Conservation (phyloP, 2,329 filamentous ascomycete species). For the Fusarium musae region DNA sequence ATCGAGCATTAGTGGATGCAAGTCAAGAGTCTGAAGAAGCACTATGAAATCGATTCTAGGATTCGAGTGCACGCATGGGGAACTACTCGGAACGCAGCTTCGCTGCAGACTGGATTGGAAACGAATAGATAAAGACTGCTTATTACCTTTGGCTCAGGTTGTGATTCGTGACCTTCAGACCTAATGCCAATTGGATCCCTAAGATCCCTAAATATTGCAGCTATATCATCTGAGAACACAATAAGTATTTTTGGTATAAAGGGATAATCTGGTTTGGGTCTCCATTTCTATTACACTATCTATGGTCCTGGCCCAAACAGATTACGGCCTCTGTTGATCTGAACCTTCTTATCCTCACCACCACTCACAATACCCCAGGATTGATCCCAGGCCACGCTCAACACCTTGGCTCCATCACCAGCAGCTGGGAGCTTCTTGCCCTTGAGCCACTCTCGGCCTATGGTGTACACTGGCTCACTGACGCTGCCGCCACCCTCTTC, state of each 20-base stretch:
- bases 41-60: not conserved
- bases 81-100: not conserved
- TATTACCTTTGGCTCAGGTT: not conserved
- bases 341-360: conserved; percentile 93
- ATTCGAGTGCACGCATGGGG: not conserved
- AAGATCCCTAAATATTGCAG: not conserved
- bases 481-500: conserved; percentile 72
- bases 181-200: not conserved
- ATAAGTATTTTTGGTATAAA: conserved; percentile 24
- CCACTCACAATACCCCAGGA: conserved; percentile 89
- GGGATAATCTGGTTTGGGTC: conserved; percentile 25
- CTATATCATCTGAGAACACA: not conserved
- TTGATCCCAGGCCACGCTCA: conserved; percentile 86
- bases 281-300: conserved; percentile 42
- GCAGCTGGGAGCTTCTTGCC: conserved; percentile 72
- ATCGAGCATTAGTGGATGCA: conserved; percentile 42
- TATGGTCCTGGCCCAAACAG: conserved; percentile 55
- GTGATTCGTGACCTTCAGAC: not conserved
- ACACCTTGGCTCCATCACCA: conserved; percentile 90
- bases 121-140: conserved; percentile 6
- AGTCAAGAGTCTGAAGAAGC: conserved; percentile 5
- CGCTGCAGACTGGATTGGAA: not conserved
- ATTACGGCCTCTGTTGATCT: conserved; percentile 81
- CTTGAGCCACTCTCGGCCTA: conserved; percentile 78
- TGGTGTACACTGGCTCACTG: conserved; percentile 78